phyloP scores from a whole-genome alignment of 2,329 filamentous ascomycete genomes.

The Ciborinia camelliae region DNA sequence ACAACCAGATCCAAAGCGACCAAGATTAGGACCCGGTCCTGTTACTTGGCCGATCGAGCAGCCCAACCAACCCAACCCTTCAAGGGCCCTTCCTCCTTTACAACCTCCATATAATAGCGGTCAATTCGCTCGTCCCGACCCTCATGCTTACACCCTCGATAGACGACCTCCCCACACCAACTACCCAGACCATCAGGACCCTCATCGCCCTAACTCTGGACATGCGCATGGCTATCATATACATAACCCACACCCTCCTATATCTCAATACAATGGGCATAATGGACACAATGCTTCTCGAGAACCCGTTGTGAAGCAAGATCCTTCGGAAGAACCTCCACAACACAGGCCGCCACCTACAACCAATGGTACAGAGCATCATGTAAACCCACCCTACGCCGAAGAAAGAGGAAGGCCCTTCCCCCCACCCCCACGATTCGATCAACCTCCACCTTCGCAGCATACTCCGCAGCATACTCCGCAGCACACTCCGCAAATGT shows the following conservation, averaged over 20 bases:
- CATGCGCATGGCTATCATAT: constrained; percentile 32
- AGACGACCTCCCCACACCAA: constrained; percentile 47
- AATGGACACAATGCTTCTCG: constrained; percentile 35
- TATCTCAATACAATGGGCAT: constrained; percentile 39
- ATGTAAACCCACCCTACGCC: constrained; percentile 30
- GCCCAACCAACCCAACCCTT: constrained; percentile 36
- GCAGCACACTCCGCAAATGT: constrained; percentile 12
- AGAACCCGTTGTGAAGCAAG: constrained; percentile 55
- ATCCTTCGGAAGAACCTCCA: constrained; percentile 40
- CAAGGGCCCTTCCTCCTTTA: constrained; percentile 41
- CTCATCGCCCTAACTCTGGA: constrained; percentile 32
- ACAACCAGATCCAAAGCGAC: constrained; percentile 57
- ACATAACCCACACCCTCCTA: constrained; percentile 37
- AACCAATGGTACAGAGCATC: constrained; percentile 31
- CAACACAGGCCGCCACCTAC: constrained; percentile 39
- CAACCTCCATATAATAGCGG: constrained; percentile 43
- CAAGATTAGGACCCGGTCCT: constrained; percentile 45
- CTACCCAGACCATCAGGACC: constrained; percentile 33
- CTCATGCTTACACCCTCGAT: constrained; percentile 17
- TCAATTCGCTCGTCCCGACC: constrained; percentile 12
- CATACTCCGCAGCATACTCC: constrained; percentile 19
- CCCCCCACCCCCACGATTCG: constrained; percentile 26
- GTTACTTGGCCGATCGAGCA: constrained; percentile 19
- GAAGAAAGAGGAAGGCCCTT: constrained; percentile 28
- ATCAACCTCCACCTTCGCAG: constrained; percentile 27